Conservation (phyloP, 2,329 filamentous ascomycete genomes). For the Tolypocladium album region DNA sequence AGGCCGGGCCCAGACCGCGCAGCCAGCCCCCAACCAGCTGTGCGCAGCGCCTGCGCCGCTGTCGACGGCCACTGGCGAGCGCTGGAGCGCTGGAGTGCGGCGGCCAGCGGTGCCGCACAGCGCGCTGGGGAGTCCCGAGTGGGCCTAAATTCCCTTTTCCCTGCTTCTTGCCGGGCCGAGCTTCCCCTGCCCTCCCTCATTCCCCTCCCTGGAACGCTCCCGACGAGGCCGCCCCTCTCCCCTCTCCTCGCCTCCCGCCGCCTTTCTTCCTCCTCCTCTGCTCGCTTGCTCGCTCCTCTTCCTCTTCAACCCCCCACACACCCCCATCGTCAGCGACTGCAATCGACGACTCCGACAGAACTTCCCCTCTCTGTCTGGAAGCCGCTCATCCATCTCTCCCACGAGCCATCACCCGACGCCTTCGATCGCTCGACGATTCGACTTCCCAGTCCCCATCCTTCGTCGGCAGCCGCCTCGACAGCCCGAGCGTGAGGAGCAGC, state of each 20-base stretch:
- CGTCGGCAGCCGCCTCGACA: neutral
- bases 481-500: neutral
- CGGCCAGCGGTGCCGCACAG: too few relatives aligned
- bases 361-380: neutral
- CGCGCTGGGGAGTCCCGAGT: neutral
- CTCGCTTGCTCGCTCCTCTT: conserved; percentile 4
- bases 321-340: neutral
- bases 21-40: neutral
- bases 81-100: too few relatives aligned
- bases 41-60: neutral
- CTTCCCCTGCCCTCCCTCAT: conserved; percentile 3
- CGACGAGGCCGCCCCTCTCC: neutral
- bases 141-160: neutral
- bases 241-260: conserved; percentile 1
- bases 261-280: conserved; percentile 2
- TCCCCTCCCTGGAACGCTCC: neutral
- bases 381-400: conserved; percentile 1
- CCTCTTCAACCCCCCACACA: conserved; percentile 3
- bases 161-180: conserved; percentile 1
- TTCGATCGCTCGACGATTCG: neutral
- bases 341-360: neutral
- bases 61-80: neutral
- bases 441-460: neutral
- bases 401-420: conserved; percentile 1
- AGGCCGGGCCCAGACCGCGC: neutral